Percentiles rank a stretch among this genome's conserved stretches.
phyloP scores from a whole-genome alignment of 1,284 basidiomycete species.

The Bjerkandera adusta region DNA sequence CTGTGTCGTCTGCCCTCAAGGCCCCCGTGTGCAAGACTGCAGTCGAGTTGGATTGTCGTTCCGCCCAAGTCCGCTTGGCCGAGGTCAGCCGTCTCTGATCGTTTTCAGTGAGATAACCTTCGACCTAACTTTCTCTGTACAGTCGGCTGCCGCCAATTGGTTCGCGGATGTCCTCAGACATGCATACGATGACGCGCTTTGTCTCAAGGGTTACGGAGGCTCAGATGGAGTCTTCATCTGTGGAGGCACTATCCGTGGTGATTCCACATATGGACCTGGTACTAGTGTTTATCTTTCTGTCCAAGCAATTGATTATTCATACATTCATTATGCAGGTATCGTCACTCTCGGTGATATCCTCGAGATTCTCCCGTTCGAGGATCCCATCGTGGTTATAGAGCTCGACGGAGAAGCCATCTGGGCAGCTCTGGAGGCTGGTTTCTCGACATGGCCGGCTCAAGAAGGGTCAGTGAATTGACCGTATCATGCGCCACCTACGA shows the following conservation, averaged over 20 bases:
- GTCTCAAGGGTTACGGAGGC: conserved; percentile 56
- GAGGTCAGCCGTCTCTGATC: conserved; percentile 44
- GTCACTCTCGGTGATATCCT: conserved; percentile 83
- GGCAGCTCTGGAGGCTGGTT: conserved; percentile 76
- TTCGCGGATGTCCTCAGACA: conserved; percentile 86
- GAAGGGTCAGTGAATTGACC: conserved; percentile 66
- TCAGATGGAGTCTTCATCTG: conserved; percentile 81
- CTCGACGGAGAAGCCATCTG: conserved; percentile 81
- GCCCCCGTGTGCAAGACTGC: conserved; percentile 73
- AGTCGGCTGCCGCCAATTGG: conserved; percentile 87
- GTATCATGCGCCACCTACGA: not conserved
- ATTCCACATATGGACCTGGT: conserved; percentile 85
- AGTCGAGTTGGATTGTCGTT: conserved; percentile 74
- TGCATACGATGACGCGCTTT: conserved; percentile 80
- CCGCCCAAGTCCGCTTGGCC: conserved; percentile 66
- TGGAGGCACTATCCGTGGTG: conserved; percentile 87
- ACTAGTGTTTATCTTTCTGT: conserved; percentile 10
- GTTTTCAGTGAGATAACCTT: not conserved
- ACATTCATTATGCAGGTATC: conserved; percentile 48
- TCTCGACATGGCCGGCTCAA: conserved; percentile 85
- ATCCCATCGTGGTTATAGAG: conserved; percentile 82
- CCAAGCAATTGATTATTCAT: not conserved
- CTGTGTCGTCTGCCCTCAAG: conserved; percentile 69
- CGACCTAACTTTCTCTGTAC: conserved; percentile 8
- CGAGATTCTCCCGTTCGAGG: conserved; percentile 90